Conservation (phyloP, 1,284 basidiomycete genomes). For the Ganoderma resinaceum region DNA sequence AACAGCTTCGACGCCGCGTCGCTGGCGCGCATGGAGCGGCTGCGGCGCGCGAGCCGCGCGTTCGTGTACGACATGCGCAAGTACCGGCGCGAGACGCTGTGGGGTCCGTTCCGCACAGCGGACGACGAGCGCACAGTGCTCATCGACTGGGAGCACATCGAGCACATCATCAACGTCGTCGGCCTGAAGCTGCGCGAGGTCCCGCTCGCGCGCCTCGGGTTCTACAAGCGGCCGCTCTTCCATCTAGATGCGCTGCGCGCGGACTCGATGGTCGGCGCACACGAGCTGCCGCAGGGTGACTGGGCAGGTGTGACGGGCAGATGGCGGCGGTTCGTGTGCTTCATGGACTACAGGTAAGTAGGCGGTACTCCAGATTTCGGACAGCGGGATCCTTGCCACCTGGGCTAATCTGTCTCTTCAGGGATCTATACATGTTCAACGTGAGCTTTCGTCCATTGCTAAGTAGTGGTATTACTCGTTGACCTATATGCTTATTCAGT, state of each 20-base stretch:
- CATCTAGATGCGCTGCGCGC: slow-evolving; percentile 57
- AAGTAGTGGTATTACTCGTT: neutral
- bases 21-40: slow-evolving; percentile 37
- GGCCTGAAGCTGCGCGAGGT: slow-evolving; percentile 62
- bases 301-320: slow-evolving; percentile 77
- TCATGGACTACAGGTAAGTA: slow-evolving; percentile 75
- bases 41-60: slow-evolving; percentile 56
- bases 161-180: slow-evolving; percentile 66
- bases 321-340: slow-evolving; percentile 74
- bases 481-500: slow-evolving; percentile 14
- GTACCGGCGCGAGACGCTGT: slow-evolving; percentile 55
- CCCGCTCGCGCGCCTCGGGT: slow-evolving; percentile 43
- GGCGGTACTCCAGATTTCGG: too few relatives aligned
- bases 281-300: slow-evolving; percentile 47
- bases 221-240: slow-evolving; percentile 50
- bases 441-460: slow-evolving; percentile 43
- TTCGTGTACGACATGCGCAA: slow-evolving; percentile 71
- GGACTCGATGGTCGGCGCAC: slow-evolving; percentile 56
- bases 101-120: slow-evolving; percentile 59
- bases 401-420: neutral
- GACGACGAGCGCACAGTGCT: slow-evolving; percentile 24
- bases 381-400: neutral
- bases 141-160: slow-evolving; percentile 68
- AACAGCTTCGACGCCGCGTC: slow-evolving; percentile 37
- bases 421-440: slow-evolving; percentile 55